Evolutionary conservation across 2,329 filamentous ascomycete genomes (phyloP).

Genomic region (Fusarium udum): DNA sequence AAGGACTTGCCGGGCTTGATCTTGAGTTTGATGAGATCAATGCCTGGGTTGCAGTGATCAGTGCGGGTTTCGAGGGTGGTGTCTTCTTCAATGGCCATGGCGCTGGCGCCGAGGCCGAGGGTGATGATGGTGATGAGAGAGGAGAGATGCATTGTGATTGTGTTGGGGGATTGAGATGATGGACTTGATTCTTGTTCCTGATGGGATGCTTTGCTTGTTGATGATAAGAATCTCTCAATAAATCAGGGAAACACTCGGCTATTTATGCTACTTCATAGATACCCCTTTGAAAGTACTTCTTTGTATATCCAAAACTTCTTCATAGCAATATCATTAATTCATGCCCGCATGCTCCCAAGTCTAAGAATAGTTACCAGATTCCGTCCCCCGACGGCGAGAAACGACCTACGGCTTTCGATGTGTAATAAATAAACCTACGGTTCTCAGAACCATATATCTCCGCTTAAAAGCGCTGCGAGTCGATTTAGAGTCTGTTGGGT

Average conservation of each 20-base stretch:
- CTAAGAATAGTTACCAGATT: not conserved
- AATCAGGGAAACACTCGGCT: not conserved
- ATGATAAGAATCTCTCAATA: not conserved
- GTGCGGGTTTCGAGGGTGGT: not conserved
- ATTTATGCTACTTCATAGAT: not conserved
- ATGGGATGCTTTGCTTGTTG: not conserved
- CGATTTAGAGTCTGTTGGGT: accelerated
- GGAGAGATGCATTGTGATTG: not conserved
- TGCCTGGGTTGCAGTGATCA: not conserved
- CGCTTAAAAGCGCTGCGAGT: not conserved
- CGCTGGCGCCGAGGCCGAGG: not conserved
- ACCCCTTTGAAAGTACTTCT: accelerated
- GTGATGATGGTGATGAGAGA: not conserved
- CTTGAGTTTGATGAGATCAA: not conserved
- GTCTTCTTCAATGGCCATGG: not conserved
- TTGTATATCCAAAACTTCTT: accelerated
- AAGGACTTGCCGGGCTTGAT: not conserved
- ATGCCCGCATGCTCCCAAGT: accelerated
- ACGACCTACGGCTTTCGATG: accelerated
- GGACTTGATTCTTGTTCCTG: not conserved
- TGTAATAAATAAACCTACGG: too few species aligned
- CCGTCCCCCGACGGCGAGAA: not conserved
- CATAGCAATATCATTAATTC: accelerated
- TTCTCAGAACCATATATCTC: accelerated
- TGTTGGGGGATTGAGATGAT: not conserved